These are phyloP conservation scores for Extremus antarcticus DNA, from an alignment of 495 filamentous ascomycete species.

Conservation along the genomic window DNA sequence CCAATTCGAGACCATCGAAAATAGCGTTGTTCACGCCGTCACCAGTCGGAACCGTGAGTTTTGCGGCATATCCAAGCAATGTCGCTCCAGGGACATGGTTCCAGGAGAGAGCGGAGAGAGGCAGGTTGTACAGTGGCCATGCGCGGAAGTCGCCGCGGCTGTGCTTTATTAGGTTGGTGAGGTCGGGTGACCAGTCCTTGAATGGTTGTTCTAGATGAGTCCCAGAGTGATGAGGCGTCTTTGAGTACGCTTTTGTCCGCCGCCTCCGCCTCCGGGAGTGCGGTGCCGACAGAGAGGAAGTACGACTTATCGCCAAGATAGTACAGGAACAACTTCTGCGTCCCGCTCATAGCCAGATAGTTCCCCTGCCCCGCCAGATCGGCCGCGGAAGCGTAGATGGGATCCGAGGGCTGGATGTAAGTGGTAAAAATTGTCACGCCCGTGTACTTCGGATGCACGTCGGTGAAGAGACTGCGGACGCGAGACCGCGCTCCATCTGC, in stretches of 20 bases:
- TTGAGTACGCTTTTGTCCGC: no score
- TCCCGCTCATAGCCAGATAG: no score
- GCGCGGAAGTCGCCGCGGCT: slow-evolving; percentile 6
- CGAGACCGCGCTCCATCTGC: slow-evolving; percentile 54
- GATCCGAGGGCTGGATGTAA: slow-evolving; percentile 24
- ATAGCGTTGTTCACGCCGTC: slow-evolving; percentile 51
- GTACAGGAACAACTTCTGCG: no score
- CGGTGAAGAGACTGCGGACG: slow-evolving; percentile 29
- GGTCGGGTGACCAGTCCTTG: slow-evolving; percentile 4
- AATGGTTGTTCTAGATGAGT: no score
- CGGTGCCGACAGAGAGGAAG: no score
- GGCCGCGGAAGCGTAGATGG: slow-evolving; percentile 25
- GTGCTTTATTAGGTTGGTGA: slow-evolving; percentile 9
- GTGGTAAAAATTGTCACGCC: slow-evolving; percentile 27
- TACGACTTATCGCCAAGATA: no score
- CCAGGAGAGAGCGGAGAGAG: slow-evolving; percentile 39
- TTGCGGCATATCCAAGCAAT: slow-evolving; percentile 51
- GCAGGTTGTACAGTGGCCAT: slow-evolving; percentile 40
- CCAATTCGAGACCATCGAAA: slow-evolving; percentile 45
- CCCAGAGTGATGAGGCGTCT: no score
- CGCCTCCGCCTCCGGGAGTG: no score
- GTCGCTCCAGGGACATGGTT: slow-evolving; percentile 35
- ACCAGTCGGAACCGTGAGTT: slow-evolving; percentile 49
- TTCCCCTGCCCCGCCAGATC: slow-evolving; percentile 35
- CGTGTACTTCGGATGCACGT: slow-evolving; percentile 30